These are phyloP conservation scores for Sindora glabra DNA, from an alignment of 306 rosid species.

Conservation along the genomic window DNA sequence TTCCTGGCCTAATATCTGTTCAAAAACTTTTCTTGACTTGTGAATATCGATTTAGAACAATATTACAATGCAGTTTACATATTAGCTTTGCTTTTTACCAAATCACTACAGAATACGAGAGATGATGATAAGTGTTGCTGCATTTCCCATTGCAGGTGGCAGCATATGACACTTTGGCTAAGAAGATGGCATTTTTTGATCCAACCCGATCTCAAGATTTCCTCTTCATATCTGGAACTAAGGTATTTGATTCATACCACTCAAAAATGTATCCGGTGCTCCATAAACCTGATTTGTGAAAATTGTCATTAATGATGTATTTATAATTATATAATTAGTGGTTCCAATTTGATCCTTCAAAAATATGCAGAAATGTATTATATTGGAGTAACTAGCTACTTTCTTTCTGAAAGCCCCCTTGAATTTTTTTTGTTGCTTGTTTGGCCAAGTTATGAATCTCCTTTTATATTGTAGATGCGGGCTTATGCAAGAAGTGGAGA, in stretches of 20 bases:
- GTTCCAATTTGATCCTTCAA: not conserved
- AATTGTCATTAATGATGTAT: not conserved
- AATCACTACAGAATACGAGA: not conserved
- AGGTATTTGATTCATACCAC: constrained; percentile 39
- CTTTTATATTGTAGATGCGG: constrained; percentile 56
- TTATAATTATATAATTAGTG: not conserved
- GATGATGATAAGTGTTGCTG: not conserved
- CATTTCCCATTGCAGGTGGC: constrained; percentile 62
- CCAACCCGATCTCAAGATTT: constrained; percentile 79
- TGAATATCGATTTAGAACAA: not conserved
- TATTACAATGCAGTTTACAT: no score
- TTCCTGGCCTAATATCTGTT: not conserved
- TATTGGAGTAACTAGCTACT: not conserved
- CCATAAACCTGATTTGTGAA: not conserved
- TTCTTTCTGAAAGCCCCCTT: no score
- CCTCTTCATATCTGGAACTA: constrained; percentile 95
- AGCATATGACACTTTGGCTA: constrained; percentile 70
- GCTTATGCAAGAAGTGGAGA: constrained; percentile 78
- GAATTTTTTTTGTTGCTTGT: not conserved
- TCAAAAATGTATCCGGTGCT: not conserved
- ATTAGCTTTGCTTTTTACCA: not conserved
- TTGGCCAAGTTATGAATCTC: not conserved
- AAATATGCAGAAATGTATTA: not conserved
- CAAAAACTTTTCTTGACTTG: not conserved
- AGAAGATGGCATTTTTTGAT: constrained; percentile 94